These are phyloP conservation scores for Euphorbia pulcherrima DNA, from an alignment of 345 rosid genomes.

Conservation along the genomic window DNA sequence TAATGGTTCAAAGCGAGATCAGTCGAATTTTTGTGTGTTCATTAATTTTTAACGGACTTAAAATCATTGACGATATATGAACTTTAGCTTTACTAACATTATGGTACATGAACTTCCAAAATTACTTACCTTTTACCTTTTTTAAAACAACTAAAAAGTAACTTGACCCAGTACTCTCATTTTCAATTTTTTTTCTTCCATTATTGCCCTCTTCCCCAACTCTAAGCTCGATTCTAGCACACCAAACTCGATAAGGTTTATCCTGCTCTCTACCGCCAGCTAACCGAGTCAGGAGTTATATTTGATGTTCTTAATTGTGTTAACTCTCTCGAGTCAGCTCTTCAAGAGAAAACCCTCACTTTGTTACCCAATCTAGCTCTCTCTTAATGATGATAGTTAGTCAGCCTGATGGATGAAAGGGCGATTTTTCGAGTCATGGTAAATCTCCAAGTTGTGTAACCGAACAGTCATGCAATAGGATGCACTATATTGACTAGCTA, in stretches of 20 bases:
- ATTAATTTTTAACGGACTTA: no score
- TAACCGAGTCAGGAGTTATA: slow-evolving; percentile 81
- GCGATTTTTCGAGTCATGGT: slow-evolving; percentile 54
- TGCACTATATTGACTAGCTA: slow-evolving; percentile 82
- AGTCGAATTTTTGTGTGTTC: no score
- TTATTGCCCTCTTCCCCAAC: slow-evolving; percentile 44
- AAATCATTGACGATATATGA: no score
- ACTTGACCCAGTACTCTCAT: no score
- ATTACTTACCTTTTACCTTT: no score
- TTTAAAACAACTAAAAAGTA: no score
- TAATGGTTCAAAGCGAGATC: no score
- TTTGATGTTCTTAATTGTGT: slow-evolving; percentile 61
- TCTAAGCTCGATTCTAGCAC: slow-evolving; percentile 59
- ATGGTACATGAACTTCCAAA: no score
- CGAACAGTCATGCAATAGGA: slow-evolving; percentile 68
- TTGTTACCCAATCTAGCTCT: slow-evolving; percentile 79
- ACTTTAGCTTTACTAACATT: no score
- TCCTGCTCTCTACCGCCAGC: slow-evolving; percentile 53
- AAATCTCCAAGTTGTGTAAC: slow-evolving; percentile 51
- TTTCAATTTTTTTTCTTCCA: no score
- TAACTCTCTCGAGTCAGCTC: slow-evolving; percentile 34
- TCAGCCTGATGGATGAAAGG: slow-evolving; percentile 92
- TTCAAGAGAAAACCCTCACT: slow-evolving; percentile 71
- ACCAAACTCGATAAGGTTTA: slow-evolving; percentile 58
- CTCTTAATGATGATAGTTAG: slow-evolving; percentile 89